phyloP scores from a whole-genome alignment of 768 basidiomycete species.

The Neoboletus subvelutipes region DNA sequence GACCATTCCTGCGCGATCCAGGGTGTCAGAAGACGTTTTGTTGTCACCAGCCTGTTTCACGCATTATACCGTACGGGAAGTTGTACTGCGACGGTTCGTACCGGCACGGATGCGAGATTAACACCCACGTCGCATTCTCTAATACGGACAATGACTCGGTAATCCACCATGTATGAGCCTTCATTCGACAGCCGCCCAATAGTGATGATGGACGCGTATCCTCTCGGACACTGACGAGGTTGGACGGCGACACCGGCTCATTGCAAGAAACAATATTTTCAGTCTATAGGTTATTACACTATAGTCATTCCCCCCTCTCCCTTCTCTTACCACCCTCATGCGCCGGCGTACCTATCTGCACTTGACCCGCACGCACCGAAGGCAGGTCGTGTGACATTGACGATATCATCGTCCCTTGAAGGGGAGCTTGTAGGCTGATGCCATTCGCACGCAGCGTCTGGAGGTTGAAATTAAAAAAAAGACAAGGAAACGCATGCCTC shows the following conservation, averaged over 20 bases:
- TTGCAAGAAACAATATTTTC: slow-evolving; percentile 5
- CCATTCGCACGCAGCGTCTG: neutral
- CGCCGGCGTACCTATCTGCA: slow-evolving; percentile 4
- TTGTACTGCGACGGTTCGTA: slow-evolving; percentile 80
- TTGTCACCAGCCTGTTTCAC: slow-evolving; percentile 71
- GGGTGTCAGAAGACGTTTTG: slow-evolving; percentile 50
- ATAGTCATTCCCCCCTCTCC: neutral
- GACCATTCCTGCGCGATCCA: slow-evolving; percentile 79
- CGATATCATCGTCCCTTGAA: neutral
- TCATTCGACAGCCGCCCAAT: neutral
- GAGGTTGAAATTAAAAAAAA: neutral
- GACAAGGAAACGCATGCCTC: neutral
- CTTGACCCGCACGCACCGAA: neutral
- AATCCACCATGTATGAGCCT: neutral
- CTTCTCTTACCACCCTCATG: neutral
- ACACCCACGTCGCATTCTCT: neutral
- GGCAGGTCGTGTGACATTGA: neutral
- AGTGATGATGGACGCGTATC: neutral
- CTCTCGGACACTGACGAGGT: neutral
- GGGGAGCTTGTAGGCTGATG: neutral
- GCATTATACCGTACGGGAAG: slow-evolving; percentile 81
- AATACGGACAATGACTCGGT: neutral
- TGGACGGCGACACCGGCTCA: neutral
- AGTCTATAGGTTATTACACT: slow-evolving; percentile 19
- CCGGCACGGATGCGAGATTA: slow-evolving; percentile 92